Evolutionary conservation across 1,284 basidiomycete genomes (phyloP).

Genomic region (Ceratobasidium papillatum): DNA sequence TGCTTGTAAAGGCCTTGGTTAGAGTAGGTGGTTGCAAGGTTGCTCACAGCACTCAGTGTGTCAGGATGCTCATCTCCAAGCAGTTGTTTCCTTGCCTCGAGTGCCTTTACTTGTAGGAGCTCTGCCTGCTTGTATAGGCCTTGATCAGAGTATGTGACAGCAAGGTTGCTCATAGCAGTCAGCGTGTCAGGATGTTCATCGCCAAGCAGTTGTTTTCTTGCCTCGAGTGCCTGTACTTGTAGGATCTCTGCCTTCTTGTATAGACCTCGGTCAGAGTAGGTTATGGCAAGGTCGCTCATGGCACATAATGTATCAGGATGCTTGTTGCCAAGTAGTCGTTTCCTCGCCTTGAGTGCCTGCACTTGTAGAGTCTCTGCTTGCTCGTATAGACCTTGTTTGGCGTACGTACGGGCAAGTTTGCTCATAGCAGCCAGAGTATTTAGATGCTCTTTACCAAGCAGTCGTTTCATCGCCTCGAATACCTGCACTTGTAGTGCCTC

Average conservation of each 20-base stretch:
- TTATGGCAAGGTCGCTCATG: constrained; percentile 7
- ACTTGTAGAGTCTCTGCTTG: constrained; percentile 1
- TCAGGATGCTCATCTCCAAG: constrained; percentile 21
- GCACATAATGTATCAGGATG: constrained; percentile 17
- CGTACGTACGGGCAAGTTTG: not conserved
- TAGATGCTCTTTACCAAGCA: constrained; percentile 12
- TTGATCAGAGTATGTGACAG: not conserved
- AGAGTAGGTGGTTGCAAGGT: constrained; percentile 12
- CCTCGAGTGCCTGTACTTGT: constrained; percentile 3
- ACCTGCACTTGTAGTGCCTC: not conserved
- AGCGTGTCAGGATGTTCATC: constrained; percentile 27
- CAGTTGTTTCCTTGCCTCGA: not conserved
- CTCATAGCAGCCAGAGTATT: not conserved
- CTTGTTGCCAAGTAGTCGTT: not conserved
- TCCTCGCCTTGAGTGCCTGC: constrained; percentile 10
- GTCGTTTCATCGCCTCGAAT: not conserved
- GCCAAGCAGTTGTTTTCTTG: constrained; percentile 8
- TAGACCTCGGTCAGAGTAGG: not conserved
- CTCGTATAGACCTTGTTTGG: not conserved
- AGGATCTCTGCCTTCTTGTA: constrained; percentile 13
- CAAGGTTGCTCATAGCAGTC: constrained; percentile 2
- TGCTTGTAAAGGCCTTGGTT: constrained; percentile 4
- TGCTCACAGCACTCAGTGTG: not conserved
- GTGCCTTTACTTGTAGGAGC: not conserved
- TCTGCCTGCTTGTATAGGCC: constrained; percentile 1